Base-by-base conservation (phyloP, 495 filamentous ascomycete genomes). In the Tuber microsphaerosporum region DNA sequence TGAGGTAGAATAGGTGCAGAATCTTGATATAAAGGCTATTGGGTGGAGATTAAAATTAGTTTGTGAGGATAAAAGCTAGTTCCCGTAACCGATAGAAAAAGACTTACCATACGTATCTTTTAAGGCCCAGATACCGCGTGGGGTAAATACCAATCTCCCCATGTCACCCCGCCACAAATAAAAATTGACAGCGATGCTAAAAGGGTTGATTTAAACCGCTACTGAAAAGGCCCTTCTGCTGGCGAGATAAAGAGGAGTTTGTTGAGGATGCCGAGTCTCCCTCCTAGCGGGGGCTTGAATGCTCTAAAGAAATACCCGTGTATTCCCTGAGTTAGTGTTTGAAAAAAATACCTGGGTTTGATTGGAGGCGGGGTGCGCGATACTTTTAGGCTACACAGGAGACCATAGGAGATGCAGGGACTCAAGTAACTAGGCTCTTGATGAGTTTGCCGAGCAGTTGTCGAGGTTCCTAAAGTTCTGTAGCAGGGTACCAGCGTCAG, bases 1-100 rank as follows among this genome's bases (percentile, higher is more conserved):
- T 34, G 56, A 19, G 56, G 48, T 19, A 41, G 76, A 31, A 41
- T 41, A 34, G 5, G 77, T 72, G 20, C 78, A 78, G 46, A 79
- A 79, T 48, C 69, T 72, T 6, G 77, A 79, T 68, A 79, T 79
- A 70, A 79, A 79, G 69, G 73, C 77, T 79, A 51, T 42, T n/a
- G 39, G 17, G 26, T 65, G 3, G 14, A 34, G 14, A 65, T 34
- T 34, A 26, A 17, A 31, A 26, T 65, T 34, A 65, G 56, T 19
- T 31, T 12, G 14, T 34, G 56, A 34, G 12, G 56, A 2, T 65
- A 34, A n/a, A 65, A 65, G 26, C 2, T 8, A 26, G 56, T 65
- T 65, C 26, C 43, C n/a, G 34, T 45, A 43, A 44, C 46, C 37
- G 56, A 51, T 39, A 65, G 12, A 73, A 34, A 39, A 37, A 22